Evolutionary conservation across 2,329 filamentous ascomycete genomes (phyloP).

Genomic region (Pestalotiopsis sp.): DNA sequence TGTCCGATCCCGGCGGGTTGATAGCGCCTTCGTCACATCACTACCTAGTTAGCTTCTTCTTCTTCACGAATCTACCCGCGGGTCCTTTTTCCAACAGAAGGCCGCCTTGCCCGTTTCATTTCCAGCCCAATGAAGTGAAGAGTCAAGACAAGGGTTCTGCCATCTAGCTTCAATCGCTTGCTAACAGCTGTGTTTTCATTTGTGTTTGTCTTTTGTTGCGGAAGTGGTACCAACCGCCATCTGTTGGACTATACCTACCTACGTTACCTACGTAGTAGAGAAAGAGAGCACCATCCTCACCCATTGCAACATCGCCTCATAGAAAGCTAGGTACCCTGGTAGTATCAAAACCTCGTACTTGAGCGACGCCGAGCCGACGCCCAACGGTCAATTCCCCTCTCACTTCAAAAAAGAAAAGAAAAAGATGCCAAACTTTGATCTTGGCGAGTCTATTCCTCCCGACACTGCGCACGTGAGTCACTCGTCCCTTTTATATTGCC

Average conservation of each 20-base stretch:
- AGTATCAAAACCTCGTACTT: too few relatives aligned
- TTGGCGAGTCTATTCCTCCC: conserved; percentile 75
- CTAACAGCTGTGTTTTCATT: not conserved
- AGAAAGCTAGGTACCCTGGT: too few relatives aligned
- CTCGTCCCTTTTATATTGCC: not conserved
- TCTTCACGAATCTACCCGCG: not conserved
- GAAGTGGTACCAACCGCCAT: not conserved
- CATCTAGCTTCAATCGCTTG: not conserved
- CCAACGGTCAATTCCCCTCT: too few relatives aligned
- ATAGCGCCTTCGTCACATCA: not conserved
- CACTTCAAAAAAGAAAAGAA: too few relatives aligned
- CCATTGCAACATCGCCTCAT: too few relatives aligned
- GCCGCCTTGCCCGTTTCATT: not conserved
- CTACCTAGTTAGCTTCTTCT: not conserved
- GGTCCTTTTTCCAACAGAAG: not conserved
- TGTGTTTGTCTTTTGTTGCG: not conserved
- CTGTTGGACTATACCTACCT: too few relatives aligned
- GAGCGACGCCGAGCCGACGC: too few relatives aligned
- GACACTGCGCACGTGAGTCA: conserved; percentile 76
- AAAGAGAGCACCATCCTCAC: too few relatives aligned
- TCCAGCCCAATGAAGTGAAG: not conserved
- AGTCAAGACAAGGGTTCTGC: not conserved
- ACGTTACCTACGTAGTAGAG: too few relatives aligned
- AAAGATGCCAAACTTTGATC: conserved; percentile 46
- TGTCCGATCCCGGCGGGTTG: conserved; percentile 29